Evolutionary conservation across 2,329 filamentous ascomycete species (phyloP), one percentile per base, ranked within the genome.

Genomic region (Ceratocystis colombiana): DNA sequence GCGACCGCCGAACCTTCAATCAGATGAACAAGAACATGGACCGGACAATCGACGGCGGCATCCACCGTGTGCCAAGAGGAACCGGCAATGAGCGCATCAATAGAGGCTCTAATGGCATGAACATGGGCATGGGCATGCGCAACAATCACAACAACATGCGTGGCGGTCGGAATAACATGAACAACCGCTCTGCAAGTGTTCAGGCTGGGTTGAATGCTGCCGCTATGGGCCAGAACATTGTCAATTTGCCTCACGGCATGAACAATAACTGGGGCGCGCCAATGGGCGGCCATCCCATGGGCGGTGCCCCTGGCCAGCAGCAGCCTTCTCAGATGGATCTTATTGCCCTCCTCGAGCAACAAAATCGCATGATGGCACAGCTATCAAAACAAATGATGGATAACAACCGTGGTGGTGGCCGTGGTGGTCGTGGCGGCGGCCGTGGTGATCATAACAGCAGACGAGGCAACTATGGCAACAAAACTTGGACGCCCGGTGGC

Each of bases 311-410:
- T 22, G 64, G 66, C 28, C 76, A 74, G 69, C 78, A 75, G 68
- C 78, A 75, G 68, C 63, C 66, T 3, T 80, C 77, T 75, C 79
- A 84, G 77, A 76, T 79, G 71, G 80, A 76, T 77, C 84, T 74
- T 78, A 88, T 77, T 82, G 90, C 76, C 80, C 93, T 95, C 78
- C 83, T 94, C 69, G 89, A 96, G 75, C 89, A 96, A 73, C 90
- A 96, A 73, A 89, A 89, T 62, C 84, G 88, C 68, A 89, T 95
- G 84, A 90, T 96, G 84, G 84, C 85, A 65, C 87, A 92, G 71
- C 80, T 90, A 71, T 82, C 84, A 70, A 81, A 86, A 71, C 82
- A 85, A 71, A 75, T 83, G 70, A 79, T 87, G 73, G 71, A 70
- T 46, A 67, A 71, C 65, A 77, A 72, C 68, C 64, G 74, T 48